Evolutionary conservation across 768 basidiomycete genomes (phyloP), one percentile per base, ranked within the genome.

Genomic region (Psilocybe cubensis): DNA sequence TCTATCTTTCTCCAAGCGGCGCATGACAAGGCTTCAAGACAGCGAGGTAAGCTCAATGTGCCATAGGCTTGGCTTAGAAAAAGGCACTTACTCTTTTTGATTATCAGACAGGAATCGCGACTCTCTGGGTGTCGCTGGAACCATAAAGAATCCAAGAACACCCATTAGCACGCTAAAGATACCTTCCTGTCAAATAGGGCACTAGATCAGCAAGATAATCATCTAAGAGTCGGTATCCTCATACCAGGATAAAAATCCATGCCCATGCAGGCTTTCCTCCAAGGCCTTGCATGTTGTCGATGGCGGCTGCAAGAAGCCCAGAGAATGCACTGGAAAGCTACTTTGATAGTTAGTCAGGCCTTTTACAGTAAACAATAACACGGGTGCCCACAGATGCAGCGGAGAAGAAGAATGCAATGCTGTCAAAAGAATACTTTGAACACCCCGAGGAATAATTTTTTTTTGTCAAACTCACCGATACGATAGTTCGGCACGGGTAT

Each of bases 251-350:
- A 49, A 72, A 72, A 17, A 72, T 72, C 70, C 70, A 72, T n/a
- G 81, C 74, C 87, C 87, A 89, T 0, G 83, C 86, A 1, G 79
- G 75, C 51, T 73, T 78, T 9, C 83, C 81, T 2, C 72, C 70
- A 40, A 77, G 68, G 10, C 82, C 83, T 49, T 85, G 68, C 76
- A 90, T 82, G 9, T 83, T 70, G 12, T 75, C 66, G 48, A 90
- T 86, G 0, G 76, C 85, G 25, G 83, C 74, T 1, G 87, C 87
- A 2, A 90, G 74, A 8, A 90, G 70, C 33, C 88, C 88, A 7
- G 86, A 87, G 62, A 88, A 86, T 0, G 83, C 81, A 2, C 85
- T 83, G 0, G 86, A 79, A 10, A 85, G 73, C 73, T 75, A 44
- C 42, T 25, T 38, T 27, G 18, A 49, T n/a, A n/a, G n/a, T n/a